phyloP scores from a whole-genome alignment of 805 yeast species.

The Komagataella phaffii region DNA sequence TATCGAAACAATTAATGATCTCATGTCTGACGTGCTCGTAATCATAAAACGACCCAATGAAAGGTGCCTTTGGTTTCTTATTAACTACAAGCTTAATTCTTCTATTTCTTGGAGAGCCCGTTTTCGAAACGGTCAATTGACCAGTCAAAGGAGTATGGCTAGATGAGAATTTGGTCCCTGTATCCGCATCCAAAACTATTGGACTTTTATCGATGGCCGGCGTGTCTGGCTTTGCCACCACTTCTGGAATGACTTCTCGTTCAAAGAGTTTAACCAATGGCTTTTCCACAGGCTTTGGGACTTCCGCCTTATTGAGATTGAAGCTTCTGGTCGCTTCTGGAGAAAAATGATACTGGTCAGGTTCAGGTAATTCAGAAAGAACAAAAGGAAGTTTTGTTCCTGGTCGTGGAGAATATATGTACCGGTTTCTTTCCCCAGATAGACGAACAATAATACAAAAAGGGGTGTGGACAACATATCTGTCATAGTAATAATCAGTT shows the following conservation, averaged over 20 bases:
- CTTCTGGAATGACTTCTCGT: not conserved
- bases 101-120: not conserved
- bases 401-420: slow-evolving; percentile 5
- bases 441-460: slow-evolving; percentile 13
- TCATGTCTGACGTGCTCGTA: slow-evolving; percentile 22
- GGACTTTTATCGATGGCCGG: not conserved
- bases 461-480: slow-evolving; percentile 23
- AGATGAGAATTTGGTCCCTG: not conserved
- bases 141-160: not conserved
- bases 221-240: not conserved
- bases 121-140: not conserved
- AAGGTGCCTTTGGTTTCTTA: not conserved
- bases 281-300: not conserved
- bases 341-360: slow-evolving; percentile 10
- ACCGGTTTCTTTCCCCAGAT: slow-evolving; percentile 3
- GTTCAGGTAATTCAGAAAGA: slow-evolving; percentile 4
- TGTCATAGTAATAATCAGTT: slow-evolving; percentile 24
- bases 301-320: not conserved
- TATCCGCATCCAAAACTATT: not conserved
- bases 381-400: not conserved
- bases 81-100: not conserved
- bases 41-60: slow-evolving; percentile 6
- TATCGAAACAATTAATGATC: slow-evolving; percentile 18
- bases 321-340: slow-evolving; percentile 7
- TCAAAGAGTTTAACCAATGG: not conserved